phyloP scores from a whole-genome alignment of 257 asterid species.

The Solanum paucissectum region DNA sequence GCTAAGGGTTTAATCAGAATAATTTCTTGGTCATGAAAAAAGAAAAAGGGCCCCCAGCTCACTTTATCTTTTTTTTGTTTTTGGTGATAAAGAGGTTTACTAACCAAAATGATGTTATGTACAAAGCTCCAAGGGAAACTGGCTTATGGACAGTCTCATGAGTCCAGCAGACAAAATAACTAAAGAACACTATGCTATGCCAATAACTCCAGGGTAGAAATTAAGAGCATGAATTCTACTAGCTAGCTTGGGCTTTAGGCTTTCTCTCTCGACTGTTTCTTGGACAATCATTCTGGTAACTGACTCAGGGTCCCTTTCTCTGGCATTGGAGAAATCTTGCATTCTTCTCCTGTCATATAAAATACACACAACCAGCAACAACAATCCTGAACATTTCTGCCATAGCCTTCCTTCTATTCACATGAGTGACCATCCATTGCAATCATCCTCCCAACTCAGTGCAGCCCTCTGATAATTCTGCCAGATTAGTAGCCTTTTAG shows the following conservation, averaged over 20 bases:
- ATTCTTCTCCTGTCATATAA: neutral
- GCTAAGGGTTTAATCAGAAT: neutral
- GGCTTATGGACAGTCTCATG: neutral
- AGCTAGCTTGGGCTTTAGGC: neutral
- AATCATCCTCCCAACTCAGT: neutral
- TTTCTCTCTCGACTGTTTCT: neutral
- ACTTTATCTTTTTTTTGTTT: neutral
- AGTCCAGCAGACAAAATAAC: neutral
- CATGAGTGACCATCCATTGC: neutral
- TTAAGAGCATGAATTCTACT: neutral
- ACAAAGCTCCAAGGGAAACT: neutral
- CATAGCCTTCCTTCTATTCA: neutral
- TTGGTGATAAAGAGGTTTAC: neutral
- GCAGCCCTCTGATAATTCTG: neutral
- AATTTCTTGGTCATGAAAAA: neutral
- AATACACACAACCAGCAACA: neutral
- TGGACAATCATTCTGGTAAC: neutral
- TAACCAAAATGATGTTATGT: neutral
- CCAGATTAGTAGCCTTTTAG: neutral
- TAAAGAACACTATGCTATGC: neutral
- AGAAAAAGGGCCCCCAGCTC: neutral
- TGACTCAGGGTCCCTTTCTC: neutral
- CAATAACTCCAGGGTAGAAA: neutral
- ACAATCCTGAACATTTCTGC: neutral
- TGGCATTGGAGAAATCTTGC: neutral